Conservation (phyloP, 78 protist genomes). For the Dictyostelium citrinum region DNA sequence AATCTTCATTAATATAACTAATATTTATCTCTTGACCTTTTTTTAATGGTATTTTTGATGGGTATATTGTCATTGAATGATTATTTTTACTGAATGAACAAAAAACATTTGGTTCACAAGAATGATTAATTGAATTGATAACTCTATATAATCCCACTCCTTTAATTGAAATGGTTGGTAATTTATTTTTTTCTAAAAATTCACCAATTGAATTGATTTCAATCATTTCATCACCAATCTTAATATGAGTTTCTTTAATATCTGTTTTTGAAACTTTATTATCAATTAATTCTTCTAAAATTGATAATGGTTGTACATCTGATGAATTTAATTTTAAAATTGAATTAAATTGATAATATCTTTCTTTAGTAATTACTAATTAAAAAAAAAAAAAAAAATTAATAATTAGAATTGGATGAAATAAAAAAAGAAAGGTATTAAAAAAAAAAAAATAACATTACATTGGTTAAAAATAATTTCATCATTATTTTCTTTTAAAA, state of each 20-base stretch:
- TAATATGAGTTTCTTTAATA: not conserved
- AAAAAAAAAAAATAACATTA: not conserved
- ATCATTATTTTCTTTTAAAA: not conserved
- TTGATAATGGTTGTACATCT: conserved; percentile 5
- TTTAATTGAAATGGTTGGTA: not conserved
- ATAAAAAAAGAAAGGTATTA: not conserved
- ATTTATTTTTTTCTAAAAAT: not conserved
- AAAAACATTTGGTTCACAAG: conserved; percentile 41
- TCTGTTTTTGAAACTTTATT: not conserved
- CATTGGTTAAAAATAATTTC: conserved; percentile 9
- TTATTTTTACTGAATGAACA: not conserved
- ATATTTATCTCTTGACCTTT: conserved; percentile 24
- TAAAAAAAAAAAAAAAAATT: not conserved
- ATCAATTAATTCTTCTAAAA: not conserved
- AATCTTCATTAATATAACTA: conserved; percentile 34
- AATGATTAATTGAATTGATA: conserved; percentile 48
- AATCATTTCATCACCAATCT: not conserved
- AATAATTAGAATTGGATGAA: not conserved
- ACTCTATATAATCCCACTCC: conserved; percentile 31
- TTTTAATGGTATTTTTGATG: not conserved
- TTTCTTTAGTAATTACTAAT: not conserved
- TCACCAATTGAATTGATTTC: not conserved
- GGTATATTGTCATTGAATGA: not conserved
- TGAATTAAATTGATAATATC: conserved; percentile 36
- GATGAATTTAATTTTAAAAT: conserved; percentile 61